Evolutionary conservation across 192 early-diverging fungal genomes (phyloP).

Genomic region (Geosiphon pyriformis): DNA sequence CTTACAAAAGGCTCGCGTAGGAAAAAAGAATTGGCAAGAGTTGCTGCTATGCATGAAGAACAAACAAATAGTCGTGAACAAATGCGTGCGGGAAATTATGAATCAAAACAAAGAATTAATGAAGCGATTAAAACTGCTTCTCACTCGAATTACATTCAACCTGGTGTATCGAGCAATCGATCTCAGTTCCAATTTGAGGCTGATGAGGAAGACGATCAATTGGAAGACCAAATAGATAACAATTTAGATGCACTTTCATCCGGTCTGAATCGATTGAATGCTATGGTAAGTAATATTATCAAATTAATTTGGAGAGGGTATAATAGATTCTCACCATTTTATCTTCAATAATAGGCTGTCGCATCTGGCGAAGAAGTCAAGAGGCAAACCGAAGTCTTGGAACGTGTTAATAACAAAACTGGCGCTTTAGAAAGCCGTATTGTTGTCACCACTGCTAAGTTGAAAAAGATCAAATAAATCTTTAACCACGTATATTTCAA

Average conservation of each 20-base stretch:
- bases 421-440: constrained; percentile 1
- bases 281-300: constrained; percentile 10
- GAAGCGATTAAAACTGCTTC: constrained; percentile 32
- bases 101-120: constrained; percentile 55
- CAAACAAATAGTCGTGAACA: constrained; percentile 48
- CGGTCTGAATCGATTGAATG: constrained; percentile 15
- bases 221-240: constrained; percentile 64
- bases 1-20: constrained; percentile 59
- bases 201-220: constrained; percentile 56
- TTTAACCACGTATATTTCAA: too few species aligned
- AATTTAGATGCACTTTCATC: constrained; percentile 47
- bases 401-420: constrained; percentile 2
- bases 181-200: constrained; percentile 62
- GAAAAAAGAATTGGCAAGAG: constrained; percentile 47
- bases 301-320: neutral
- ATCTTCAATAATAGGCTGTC: constrained; percentile 3
- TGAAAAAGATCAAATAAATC: constrained; percentile 23
- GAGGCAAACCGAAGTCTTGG: constrained; percentile 7
- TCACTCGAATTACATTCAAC: constrained; percentile 39
- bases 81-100: constrained; percentile 49
- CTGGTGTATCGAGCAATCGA: constrained; percentile 46
- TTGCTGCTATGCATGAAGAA: constrained; percentile 45
- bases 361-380: constrained; percentile 13
- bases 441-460: neutral
- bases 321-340: neutral